Evolutionary conservation across 495 filamentous ascomycete genomes (phyloP), one percentile per base, ranked within the genome.

Genomic region (Trypethelium eluteriae): DNA sequence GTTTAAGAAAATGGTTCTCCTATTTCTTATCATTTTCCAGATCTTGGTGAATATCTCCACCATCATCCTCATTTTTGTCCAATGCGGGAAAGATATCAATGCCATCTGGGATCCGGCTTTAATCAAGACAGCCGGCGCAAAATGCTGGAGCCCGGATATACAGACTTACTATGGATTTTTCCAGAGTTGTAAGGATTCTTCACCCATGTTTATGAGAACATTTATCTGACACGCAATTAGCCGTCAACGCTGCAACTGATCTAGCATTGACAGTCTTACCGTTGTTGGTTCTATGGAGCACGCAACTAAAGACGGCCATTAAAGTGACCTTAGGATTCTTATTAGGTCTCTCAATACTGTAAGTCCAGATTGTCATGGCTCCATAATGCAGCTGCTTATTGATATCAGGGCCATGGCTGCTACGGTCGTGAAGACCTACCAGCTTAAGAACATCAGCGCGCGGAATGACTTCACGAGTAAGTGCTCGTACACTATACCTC

Each of bases 31-130:
- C 53, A 34, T 36, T 59, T 59, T 59, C 53, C 53, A 59, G 36
- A 34, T 59, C n/a, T 10, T 59, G 53, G 32, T 59, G 25, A 59
- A 59, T 36, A 6, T 59, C 18, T 59, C 53, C 3, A 59, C 53
- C 18, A 59, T 59, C 32, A 59, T 59, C 53, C 14, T 59, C 25
- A 59, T 59, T 14, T 59, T 59, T 32, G 53, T 59, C 6, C 53
- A 59, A 36, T 59, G 53, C 14, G 53, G 53, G 6, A 59, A 59
- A 14, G 36, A 18, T 14, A 36, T 59, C 32, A 32, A 59, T 14
- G 53, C 53, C 25, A 59, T 59, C 32, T 59, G 53, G 53, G 53
- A 59, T 36, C 53, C 53, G 18, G 34, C 53, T 35, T 59, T 59
- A 18, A 59, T 59, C 25, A 59, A 59, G 32, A 53, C 49, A 14